These are phyloP conservation scores for Epichloe scottii DNA, from an alignment of 2,329 filamentous ascomycete species.

Conservation along the genomic window DNA sequence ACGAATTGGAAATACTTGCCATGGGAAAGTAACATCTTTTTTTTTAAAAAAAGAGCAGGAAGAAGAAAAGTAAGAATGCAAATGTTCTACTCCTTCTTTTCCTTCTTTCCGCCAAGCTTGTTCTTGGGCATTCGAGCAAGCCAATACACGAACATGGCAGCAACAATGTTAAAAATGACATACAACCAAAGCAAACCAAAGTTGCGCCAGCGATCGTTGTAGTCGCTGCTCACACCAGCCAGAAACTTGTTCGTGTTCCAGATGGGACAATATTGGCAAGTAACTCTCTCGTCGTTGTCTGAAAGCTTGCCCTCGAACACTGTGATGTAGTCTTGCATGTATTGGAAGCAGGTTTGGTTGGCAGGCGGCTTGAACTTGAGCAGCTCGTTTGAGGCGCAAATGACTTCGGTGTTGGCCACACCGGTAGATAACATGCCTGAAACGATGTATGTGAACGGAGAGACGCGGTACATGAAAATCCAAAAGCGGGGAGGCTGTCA, in stretches of 20 bases:
- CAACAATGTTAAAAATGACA: constrained; percentile 44
- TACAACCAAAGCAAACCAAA: constrained; percentile 52
- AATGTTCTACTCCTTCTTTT: constrained; percentile 13
- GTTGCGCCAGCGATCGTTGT: constrained; percentile 53
- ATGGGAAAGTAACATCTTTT: no score
- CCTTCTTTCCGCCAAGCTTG: constrained; percentile 22
- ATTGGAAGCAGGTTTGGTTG: constrained; percentile 46
- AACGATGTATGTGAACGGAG: constrained; percentile 73
- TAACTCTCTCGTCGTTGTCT: constrained; percentile 30
- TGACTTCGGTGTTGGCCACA: constrained; percentile 52
- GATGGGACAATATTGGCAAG: constrained; percentile 45
- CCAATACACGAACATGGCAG: constrained; percentile 44
- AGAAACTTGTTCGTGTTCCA: constrained; percentile 40
- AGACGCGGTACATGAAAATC: constrained; percentile 70
- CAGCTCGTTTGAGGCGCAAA: constrained; percentile 58
- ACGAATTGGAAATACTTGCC: no score
- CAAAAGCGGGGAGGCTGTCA: constrained; percentile 57
- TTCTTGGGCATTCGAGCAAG: constrained; percentile 37
- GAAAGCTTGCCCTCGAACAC: constrained; percentile 39
- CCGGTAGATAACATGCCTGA: constrained; percentile 58
- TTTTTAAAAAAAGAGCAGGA: not conserved
- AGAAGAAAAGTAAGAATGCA: not conserved
- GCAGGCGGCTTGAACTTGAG: constrained; percentile 50
- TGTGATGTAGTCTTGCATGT: constrained; percentile 39
- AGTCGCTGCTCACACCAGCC: constrained; percentile 34